Conservation (phyloP, 768 basidiomycete genomes). For the Lentinula boryana region DNA sequence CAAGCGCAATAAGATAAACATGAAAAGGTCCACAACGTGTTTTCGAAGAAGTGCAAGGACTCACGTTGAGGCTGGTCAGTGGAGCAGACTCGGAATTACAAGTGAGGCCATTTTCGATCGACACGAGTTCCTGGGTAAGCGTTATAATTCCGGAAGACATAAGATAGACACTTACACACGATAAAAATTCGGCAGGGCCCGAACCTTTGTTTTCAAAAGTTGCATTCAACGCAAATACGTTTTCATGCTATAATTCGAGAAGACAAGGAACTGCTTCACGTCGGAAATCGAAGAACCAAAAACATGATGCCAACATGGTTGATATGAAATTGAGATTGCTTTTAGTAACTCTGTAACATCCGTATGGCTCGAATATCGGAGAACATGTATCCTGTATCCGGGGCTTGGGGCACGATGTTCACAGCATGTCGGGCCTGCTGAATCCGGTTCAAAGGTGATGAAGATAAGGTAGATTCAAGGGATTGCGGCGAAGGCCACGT, state of each 20-base stretch:
- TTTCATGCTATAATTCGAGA: not conserved
- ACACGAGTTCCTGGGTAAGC: constrained; percentile 47
- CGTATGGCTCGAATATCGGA: constrained; percentile 39
- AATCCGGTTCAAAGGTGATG: constrained; percentile 50
- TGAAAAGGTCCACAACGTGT: constrained; percentile 64
- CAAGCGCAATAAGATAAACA: constrained; percentile 63
- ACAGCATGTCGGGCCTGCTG: constrained; percentile 55
- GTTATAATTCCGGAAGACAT: constrained; percentile 16
- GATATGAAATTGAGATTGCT: constrained; percentile 37
- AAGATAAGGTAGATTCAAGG: constrained; percentile 41
- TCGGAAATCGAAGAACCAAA: constrained; percentile 13
- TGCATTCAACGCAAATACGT: constrained; percentile 7
- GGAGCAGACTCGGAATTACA: constrained; percentile 63
- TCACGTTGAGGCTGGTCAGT: constrained; percentile 57
- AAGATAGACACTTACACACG: constrained; percentile 9
- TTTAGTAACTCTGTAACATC: constrained; percentile 53
- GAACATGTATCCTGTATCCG: constrained; percentile 51
- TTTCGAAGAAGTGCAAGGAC: constrained; percentile 59
- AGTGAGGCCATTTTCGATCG: constrained; percentile 59
- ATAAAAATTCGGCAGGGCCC: constrained; percentile 8
- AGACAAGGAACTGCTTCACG: constrained; percentile 8
- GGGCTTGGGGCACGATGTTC: constrained; percentile 64
- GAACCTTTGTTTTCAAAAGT: constrained; percentile 10
- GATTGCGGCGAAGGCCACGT: not conserved
- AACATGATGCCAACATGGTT: constrained; percentile 12